Conservation (phyloP, 306 rosid species). For the Quercus rubra region DNA sequence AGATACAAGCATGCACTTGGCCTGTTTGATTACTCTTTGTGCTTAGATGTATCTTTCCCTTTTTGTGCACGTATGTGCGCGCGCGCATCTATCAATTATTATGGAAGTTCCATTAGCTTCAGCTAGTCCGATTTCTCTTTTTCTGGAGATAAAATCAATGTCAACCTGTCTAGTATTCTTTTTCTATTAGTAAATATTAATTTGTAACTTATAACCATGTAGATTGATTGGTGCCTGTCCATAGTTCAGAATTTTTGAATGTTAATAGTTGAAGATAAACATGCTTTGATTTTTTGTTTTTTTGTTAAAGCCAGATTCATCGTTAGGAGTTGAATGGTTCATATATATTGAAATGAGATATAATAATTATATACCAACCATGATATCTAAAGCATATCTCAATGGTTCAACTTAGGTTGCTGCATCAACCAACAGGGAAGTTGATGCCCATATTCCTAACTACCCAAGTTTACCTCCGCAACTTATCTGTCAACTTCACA, state of each 20-base stretch:
- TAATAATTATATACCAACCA: neutral
- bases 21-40: neutral
- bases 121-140: neutral
- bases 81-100: no score
- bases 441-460: constrained; percentile 83
- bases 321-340: neutral
- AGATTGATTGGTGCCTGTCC: neutral
- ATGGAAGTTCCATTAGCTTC: neutral
- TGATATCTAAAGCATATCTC: neutral
- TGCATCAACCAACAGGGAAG: constrained; percentile 93
- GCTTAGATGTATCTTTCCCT: neutral
- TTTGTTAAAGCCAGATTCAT: neutral
- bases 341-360: neutral
- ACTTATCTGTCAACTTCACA: constrained; percentile 94
- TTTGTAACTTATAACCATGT: neutral
- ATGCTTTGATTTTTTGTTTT: neutral
- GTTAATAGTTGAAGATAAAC: neutral
- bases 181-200: neutral
- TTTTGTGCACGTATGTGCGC: no score
- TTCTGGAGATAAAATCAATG: neutral
- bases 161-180: neutral
- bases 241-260: neutral
- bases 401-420: constrained; percentile 57
- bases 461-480: constrained; percentile 95
- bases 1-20: neutral